Evolutionary conservation across 2,329 filamentous ascomycete genomes (phyloP), one percentile per base, ranked within the genome.

Genomic region (Cordyceps cicadae): DNA sequence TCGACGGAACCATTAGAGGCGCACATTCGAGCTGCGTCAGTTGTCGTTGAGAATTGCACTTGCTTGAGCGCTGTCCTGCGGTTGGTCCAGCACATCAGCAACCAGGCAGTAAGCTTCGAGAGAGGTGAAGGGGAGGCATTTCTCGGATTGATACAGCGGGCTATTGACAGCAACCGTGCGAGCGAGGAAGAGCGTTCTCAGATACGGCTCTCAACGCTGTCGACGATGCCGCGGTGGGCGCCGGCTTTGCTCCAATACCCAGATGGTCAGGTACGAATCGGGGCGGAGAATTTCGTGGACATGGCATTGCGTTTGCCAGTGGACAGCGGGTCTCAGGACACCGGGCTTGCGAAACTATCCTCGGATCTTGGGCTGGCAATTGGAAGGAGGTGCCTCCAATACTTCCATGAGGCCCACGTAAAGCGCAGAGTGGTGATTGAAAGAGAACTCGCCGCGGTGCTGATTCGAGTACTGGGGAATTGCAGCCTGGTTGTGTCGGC

Each of bases 1-100:
- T 68, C 71, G 15, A 70, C 67, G 19, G 73, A 80, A 19, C 74
- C 76, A 37, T 75, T 81, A 63, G 75, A 77, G 17, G 80, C 84
- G 1, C 88, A 80, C 66, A 74, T 90, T 19, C 78, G 81, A n/a
- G 81, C 79, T 17, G 81, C 82, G 3, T 68, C 79, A 37, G 69
- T 77, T 0, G 88, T 86, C 66, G 80, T 85, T 39, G 72, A 74
- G 46, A 63, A 69, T 54, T 79, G 76, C 29, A 67, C 68, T 24
- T 70, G 72, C 3, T 46, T 69, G 2, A 67, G 70, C 0, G 65
- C 70, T 49, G 72, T 78, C 2, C 66, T 71, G 34, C 67, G 65
- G 3, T 72, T 84, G 49, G 72, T 81, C 26, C 64, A 67, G 2
- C 75, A 82, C 64, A 68, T 83, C 29, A 70, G 70, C 39, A 63